Base-by-base conservation (phyloP, 371 early-diverging fungal species). In the Mortierella sp. region DNA sequence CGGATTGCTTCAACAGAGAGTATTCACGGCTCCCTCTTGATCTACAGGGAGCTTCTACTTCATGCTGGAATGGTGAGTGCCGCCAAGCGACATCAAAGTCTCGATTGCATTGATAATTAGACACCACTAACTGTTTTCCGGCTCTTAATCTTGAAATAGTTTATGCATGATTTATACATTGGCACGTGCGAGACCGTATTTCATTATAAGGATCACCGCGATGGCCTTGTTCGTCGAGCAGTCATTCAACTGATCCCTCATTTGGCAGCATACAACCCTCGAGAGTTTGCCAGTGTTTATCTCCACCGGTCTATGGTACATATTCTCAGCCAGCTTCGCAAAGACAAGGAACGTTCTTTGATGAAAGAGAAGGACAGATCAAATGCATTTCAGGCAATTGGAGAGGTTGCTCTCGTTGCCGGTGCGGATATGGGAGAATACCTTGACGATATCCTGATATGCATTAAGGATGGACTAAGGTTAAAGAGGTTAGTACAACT, bases 21-120 rank as follows among this genome's bases (percentile, higher is more conserved):
- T n/a, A 91, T 94, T 20, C 98, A 99, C 80, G 98, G 96, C 5
- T 91, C 94, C 45, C 86, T 98, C 30, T 86, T 99, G 63, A 93
- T 94, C 0, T 90, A 94, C 78, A 87, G 93, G 57, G 96, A 95
- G 79, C 80, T 99, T 62, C 80, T 98, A 20, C 81, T 88, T 58
- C 94, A 95, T 72, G 92, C 97, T 22, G 95, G 95, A 58, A 93
- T 93, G 93, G 95, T 95, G 84, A 60, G 83, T 55, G 22, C 35
- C 2, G 14, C 39, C 14, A 10, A 9, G 10, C 43, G 18, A 5
- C 40, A 39, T 39, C 45, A 12, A 30, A n/a, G 16, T 18, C 24
- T 35, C 26, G 26, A 47, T 26, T 16, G n/a, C 26, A 16, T 9
- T 51, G 32, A 20, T 3, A 24, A 28, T 55, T 55, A 16, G 24